Evolutionary conservation across 305 asterid species (phyloP), one percentile per base, ranked within the genome.

Genomic region (Ajuga reptans): DNA sequence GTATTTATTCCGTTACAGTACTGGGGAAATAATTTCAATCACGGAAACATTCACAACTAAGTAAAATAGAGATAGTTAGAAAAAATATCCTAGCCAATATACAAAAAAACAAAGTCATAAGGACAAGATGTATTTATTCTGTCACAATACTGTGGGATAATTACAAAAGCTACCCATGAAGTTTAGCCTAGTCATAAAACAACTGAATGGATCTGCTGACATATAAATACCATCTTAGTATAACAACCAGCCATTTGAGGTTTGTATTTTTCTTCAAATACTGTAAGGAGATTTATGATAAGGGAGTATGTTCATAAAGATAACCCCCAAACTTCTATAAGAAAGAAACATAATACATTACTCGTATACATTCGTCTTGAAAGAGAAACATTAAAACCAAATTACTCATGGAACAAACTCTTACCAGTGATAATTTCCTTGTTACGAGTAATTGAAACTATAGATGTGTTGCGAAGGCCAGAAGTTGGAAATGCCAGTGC

Each of bases 341-440:
- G 33, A 16, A 27, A 12, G 11, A 29, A 51, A 39, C 18, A 62
- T 46, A 43, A 56, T 15, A 53, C 6, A 17, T 43, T 52, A 67
- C 47, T 49, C 69, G 55, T 14, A 42, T 17, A 18, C 11, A 54
- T 24, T 31, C 10, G 33, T 47, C 45, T 34, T 29, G 56, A 59
- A 61, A 58, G 64, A 6, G 51, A 53, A 56, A 37, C 31, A 53
- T 39, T 29, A 12, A 43, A 31, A 61, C 17, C 17, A 65, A 61
- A 69, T 61, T 53, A 65, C 68, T 27, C 11, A 46, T 36, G 39
- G 49, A 74, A 39, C 42, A 43, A 16, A 64, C 77, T 49, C 83
- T 83, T 80, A 91, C 99, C 99, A 47, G 96, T 91, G 73, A 93
- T 85, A 79, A 91, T 89, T 80, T 93, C 99, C 81, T 79, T 84